A percentile compares a stretch with the other conserved stretches of the same genome.
Evolutionary conservation across 148 eudicot genomes (phyloP).

Genomic region (Dysphania ambrosioides): DNA sequence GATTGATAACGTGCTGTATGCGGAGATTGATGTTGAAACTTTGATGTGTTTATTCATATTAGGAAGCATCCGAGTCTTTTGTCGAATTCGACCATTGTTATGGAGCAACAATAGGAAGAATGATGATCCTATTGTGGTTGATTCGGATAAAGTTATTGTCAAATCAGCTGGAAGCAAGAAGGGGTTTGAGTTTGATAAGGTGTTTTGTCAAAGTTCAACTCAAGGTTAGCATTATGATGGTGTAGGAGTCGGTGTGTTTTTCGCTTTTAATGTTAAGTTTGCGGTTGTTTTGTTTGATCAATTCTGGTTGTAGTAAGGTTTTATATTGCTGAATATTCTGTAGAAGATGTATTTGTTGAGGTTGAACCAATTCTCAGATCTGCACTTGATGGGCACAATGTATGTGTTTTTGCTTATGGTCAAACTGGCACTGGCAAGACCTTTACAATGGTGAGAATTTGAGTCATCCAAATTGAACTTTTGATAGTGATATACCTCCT

Average conservation of each 20-base stretch:
- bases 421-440: slow-evolving; percentile 82
- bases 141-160: slow-evolving; percentile 47
- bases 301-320: slow-evolving; percentile 28
- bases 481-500: background rate
- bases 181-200: slow-evolving; percentile 63
- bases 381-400: slow-evolving; percentile 77
- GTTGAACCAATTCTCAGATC: slow-evolving; percentile 80
- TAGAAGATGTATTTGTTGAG: slow-evolving; percentile 72
- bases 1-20: background rate
- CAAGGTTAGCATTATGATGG: slow-evolving; percentile 46
- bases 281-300: slow-evolving; percentile 7
- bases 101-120: slow-evolving; percentile 32
- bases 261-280: background rate
- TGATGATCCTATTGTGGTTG: slow-evolving; percentile 41
- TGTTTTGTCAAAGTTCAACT: slow-evolving; percentile 48
- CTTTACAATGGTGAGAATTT: slow-evolving; percentile 57
- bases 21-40: background rate
- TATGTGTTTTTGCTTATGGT: slow-evolving; percentile 66
- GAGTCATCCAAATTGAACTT: background rate
- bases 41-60: slow-evolving; percentile 7
- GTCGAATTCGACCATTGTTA: slow-evolving; percentile 52
- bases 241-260: background rate
- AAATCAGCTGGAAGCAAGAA: slow-evolving; percentile 58
- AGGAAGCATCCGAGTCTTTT: slow-evolving; percentile 71
- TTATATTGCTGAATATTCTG: slow-evolving; percentile 32